phyloP scores from a whole-genome alignment of 345 rosid genomes.

The Syzygium aromaticum region DNA sequence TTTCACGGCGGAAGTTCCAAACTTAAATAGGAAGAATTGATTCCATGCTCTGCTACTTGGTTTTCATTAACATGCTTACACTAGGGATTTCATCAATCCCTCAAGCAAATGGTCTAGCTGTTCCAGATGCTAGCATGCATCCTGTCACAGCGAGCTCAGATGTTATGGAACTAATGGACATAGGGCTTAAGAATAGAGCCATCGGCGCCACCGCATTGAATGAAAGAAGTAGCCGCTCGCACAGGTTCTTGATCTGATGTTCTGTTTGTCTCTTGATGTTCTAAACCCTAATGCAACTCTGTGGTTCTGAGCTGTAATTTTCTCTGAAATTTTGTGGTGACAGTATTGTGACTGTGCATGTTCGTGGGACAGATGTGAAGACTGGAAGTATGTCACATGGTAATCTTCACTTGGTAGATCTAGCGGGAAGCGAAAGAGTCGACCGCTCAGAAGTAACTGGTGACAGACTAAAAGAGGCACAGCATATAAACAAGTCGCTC shows the following conservation, averaged over 20 bases:
- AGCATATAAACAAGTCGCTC: conserved; percentile 90
- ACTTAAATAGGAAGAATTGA: neutral
- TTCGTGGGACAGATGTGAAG: conserved; percentile 66
- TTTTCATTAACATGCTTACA: conserved; percentile 65
- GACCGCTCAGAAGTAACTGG: conserved; percentile 93
- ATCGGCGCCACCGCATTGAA: conserved; percentile 75
- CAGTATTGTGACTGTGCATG: conserved; percentile 87
- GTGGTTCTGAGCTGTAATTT: neutral
- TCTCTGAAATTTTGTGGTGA: conserved; percentile 1
- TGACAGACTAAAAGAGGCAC: conserved; percentile 85
- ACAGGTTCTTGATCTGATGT: conserved; percentile 32
- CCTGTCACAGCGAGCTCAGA: conserved; percentile 64
- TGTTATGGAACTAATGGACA: conserved; percentile 62
- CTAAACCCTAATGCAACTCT: neutral
- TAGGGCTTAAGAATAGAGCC: conserved; percentile 71
- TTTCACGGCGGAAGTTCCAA: neutral
- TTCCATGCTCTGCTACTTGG: neutral
- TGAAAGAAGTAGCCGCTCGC: conserved; percentile 96
- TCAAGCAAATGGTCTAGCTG: conserved; percentile 65
- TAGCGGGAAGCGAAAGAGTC: conserved; percentile 97
- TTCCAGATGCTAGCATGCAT: conserved; percentile 88
- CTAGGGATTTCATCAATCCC: conserved; percentile 52
- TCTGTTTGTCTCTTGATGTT: neutral
- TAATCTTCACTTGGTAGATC: conserved; percentile 86
- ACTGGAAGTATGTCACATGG: conserved; percentile 47